Conservation (phyloP, 768 basidiomycete genomes). For the Neoboletus magnificus region DNA sequence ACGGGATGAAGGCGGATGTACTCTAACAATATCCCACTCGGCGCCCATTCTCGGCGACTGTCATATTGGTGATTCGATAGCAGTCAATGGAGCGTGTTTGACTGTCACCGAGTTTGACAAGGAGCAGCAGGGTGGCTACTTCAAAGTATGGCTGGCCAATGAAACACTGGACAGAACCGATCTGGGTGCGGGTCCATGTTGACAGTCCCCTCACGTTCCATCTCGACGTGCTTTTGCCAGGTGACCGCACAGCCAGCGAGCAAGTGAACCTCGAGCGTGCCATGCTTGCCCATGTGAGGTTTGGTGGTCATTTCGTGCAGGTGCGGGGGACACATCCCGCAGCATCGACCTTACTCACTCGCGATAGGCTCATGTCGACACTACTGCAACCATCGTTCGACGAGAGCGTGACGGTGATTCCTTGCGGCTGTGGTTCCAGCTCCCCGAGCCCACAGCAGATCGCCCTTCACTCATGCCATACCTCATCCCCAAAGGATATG, state of each 20-base stretch:
- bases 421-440: slow-evolving; percentile 75
- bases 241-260: slow-evolving; percentile 73
- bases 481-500: slow-evolving; percentile 91
- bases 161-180: slow-evolving; percentile 92
- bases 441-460: slow-evolving; percentile 55
- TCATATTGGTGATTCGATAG: slow-evolving; percentile 91
- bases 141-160: slow-evolving; percentile 93
- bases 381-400: slow-evolving; percentile 72
- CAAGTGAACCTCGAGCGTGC: slow-evolving; percentile 92
- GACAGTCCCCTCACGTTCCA: background rate
- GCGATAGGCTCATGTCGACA: slow-evolving; percentile 87
- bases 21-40: slow-evolving; percentile 70
- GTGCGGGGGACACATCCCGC: slow-evolving; percentile 38
- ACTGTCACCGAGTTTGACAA: slow-evolving; percentile 85
- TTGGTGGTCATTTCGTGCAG: slow-evolving; percentile 98
- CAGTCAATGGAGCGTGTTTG: slow-evolving; percentile 83
- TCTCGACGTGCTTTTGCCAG: slow-evolving; percentile 37
- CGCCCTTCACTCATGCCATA: slow-evolving; percentile 71
- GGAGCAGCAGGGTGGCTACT: slow-evolving; percentile 65
- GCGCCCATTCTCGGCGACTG: slow-evolving; percentile 81
- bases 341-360: background rate
- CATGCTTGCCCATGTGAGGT: slow-evolving; percentile 86
- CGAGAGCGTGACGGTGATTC: slow-evolving; percentile 81
- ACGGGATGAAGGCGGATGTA: slow-evolving; percentile 73
- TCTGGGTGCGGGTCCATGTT: slow-evolving; percentile 53